phyloP scores from a whole-genome alignment of 345 rosid genomes.

The Iberis pinnata region DNA sequence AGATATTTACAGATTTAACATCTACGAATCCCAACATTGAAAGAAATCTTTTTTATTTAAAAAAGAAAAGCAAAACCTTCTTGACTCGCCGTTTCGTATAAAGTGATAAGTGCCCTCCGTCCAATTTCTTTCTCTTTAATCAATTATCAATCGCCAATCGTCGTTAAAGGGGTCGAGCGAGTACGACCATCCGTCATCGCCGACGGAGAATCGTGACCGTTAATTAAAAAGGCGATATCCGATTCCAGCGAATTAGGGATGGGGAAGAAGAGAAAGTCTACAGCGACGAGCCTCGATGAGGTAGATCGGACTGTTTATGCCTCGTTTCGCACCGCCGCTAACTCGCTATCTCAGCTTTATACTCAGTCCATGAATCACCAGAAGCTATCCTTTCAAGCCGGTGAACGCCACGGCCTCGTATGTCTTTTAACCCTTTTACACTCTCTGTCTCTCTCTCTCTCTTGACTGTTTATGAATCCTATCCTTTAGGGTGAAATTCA shows the following conservation, averaged over 20 bases:
- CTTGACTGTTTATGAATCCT: background rate
- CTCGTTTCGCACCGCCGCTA: constrained; percentile 83
- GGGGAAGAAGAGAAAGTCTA: constrained; percentile 93
- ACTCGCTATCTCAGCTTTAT: constrained; percentile 82
- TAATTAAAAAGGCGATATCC: too few species aligned
- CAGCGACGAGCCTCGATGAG: constrained; percentile 82
- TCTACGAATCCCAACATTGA: too few species aligned
- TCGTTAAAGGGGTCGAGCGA: too few species aligned
- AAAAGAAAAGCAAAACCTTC: too few species aligned
- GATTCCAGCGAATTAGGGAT: constrained; percentile 32
- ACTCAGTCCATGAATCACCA: constrained; percentile 77
- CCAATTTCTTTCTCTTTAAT: too few species aligned
- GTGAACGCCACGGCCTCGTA: constrained; percentile 69
- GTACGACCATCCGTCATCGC: too few species aligned
- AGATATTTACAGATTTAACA: too few species aligned
- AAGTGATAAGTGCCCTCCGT: too few species aligned
- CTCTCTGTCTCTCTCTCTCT: background rate
- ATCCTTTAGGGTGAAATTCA: background rate
- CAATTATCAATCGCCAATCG: too few species aligned
- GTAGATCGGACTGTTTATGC: constrained; percentile 94
- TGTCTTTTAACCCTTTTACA: background rate
- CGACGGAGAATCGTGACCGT: too few species aligned
- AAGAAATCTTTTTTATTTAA: too few species aligned
- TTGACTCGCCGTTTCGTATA: too few species aligned
- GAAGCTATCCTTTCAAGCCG: constrained; percentile 63